These are phyloP conservation scores for Heliamphora exappendiculata DNA, from an alignment of 148 eudicot species.

Conservation along the genomic window DNA sequence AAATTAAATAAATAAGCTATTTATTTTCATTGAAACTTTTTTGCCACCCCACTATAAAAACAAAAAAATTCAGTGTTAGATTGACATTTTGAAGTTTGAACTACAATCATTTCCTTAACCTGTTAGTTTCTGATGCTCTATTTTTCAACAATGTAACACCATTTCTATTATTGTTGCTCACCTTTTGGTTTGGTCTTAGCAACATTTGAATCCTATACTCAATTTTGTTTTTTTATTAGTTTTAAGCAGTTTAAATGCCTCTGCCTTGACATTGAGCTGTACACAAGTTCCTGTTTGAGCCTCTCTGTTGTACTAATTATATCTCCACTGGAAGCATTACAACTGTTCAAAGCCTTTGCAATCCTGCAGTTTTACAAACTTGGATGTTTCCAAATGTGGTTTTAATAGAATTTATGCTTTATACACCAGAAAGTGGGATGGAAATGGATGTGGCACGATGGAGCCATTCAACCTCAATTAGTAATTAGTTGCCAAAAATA, in stretches of 20 bases:
- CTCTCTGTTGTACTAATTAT: constrained; percentile 91
- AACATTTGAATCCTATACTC: neutral
- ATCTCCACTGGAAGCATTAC: constrained; percentile 88
- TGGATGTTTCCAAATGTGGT: neutral
- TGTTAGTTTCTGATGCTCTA: neutral
- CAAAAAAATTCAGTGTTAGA: neutral
- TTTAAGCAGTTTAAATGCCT: neutral
- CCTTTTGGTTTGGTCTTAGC: neutral
- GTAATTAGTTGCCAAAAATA: no score
- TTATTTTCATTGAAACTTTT: no score
- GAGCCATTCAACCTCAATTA: neutral
- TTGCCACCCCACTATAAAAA: no score
- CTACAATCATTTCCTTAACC: neutral
- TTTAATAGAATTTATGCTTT: neutral
- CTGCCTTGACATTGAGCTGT: neutral
- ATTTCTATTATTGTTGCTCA: neutral
- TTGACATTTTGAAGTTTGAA: neutral
- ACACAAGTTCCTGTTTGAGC: constrained; percentile 81
- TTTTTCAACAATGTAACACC: neutral
- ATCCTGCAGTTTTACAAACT: constrained; percentile 51
- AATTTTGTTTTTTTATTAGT: no score
- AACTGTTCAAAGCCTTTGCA: constrained; percentile 66
- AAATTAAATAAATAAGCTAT: neutral
- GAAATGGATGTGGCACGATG: neutral
- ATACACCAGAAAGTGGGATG: neutral